Base-by-base conservation (phyloP, 2,329 filamentous ascomycete genomes). In the Colletotrichum caudatum region DNA sequence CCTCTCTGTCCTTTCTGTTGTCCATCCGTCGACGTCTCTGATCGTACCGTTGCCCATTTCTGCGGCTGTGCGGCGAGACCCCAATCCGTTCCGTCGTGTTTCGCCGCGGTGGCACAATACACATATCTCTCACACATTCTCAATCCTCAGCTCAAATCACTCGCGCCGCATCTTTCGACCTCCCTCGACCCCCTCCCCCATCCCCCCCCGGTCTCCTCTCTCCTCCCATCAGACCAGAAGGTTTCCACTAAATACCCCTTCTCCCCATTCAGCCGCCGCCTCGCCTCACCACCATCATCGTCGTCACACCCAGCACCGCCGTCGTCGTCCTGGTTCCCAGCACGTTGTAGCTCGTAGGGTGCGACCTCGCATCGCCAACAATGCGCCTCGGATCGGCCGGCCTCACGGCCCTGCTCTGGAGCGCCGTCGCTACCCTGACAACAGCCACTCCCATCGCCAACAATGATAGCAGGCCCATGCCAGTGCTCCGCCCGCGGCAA, bases 361-460 rank as follows among this genome's bases (percentile, higher is more conserved):
- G 68, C 33, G 68, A 63, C 37, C 26, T 29, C 26, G n/a, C 44
- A 62, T 63, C 53, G 64, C 64, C 20, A 35, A 33, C 51, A 26
- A 71, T 71, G 69, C 69, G 69, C 62, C 64, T 63, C 64, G 44
- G 58, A 53, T 71, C 69, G 39, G 51, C 58, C 51, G 65, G 69
- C 69, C 69, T 71, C 39, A 35, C 61, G 69, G 69, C 65, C 69
- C 53, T 71, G 53, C 69, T 71, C 59, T 71, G 69, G 69, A 54
- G 53, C 58, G n/a, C 54, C 53, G 18, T 65, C 48, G 63, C 50
- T 64, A 65, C 57, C 51, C 44, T 66, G 33, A 26, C 44, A 35
- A 61, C 39, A 41, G 59, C 69, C 26, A 63, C 60, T n/a, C 65
- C 59, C 23, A 33, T 68, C 23, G 62, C 29, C 44, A 51, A 62